Evolutionary conservation across 805 yeast species (phyloP).

Genomic region (Lipomyces sp.): DNA sequence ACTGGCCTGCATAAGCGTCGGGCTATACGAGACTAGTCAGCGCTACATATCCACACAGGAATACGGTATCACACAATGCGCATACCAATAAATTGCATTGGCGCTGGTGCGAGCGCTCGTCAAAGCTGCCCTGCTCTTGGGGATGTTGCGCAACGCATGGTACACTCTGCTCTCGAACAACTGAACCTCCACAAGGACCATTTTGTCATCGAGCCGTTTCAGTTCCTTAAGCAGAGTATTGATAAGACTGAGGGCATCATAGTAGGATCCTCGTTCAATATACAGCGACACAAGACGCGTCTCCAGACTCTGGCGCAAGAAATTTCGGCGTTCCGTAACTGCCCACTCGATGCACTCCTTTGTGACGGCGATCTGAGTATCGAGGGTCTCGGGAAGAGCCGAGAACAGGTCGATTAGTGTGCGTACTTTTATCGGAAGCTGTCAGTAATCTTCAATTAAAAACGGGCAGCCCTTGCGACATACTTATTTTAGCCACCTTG

Average conservation of each 20-base stretch:
- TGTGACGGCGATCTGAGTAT: constrained; percentile 68
- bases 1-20: constrained; percentile 90
- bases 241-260: constrained; percentile 69
- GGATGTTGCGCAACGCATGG: constrained; percentile 84
- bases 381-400: constrained; percentile 56
- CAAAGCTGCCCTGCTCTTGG: constrained; percentile 86
- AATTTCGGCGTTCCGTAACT: constrained; percentile 71
- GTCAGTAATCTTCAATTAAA: not conserved
- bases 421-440: constrained; percentile 42
- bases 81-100: constrained; percentile 79
- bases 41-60: no score
- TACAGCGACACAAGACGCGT: constrained; percentile 75
- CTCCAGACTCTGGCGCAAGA: constrained; percentile 83
- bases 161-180: constrained; percentile 84
- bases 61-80: not conserved
- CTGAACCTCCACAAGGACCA: constrained; percentile 93
- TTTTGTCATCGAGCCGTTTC: constrained; percentile 91
- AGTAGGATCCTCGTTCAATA: constrained; percentile 60
- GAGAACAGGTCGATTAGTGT: constrained; percentile 77
- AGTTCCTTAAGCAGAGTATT: constrained; percentile 74
- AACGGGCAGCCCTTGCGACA: not conserved
- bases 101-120: constrained; percentile 97
- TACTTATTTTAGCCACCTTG: constrained; percentile 81
- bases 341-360: constrained; percentile 88
- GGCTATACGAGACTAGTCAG: constrained; percentile 35